Conservation (phyloP, 768 basidiomycete genomes). For the Strobilomyces echinocephalus region DNA sequence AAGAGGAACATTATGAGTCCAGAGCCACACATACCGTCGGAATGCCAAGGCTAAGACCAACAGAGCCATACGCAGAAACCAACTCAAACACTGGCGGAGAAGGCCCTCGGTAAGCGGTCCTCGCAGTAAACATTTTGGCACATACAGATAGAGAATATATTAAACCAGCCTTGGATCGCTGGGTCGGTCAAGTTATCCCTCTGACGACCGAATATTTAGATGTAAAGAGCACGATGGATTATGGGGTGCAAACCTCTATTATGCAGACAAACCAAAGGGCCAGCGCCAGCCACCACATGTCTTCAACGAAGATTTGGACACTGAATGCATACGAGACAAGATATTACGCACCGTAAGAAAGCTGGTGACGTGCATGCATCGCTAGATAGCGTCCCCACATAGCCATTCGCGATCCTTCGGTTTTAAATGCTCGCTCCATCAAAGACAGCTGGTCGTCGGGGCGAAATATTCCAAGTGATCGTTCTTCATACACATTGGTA, state of each 20-base stretch:
- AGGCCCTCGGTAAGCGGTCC: neutral
- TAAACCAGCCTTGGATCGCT: constrained; percentile 65
- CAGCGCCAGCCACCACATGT: constrained; percentile 92
- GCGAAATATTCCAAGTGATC: constrained; percentile 76
- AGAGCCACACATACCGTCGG: constrained; percentile 52
- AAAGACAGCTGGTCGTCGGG: constrained; percentile 46
- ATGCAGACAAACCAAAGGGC: constrained; percentile 90
- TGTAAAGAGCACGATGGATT: neutral
- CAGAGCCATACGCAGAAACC: constrained; percentile 82
- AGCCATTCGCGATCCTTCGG: constrained; percentile 46
- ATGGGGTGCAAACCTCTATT: constrained; percentile 61
- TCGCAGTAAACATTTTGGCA: constrained; percentile 6
- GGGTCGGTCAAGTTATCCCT: constrained; percentile 53
- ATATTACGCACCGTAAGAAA: constrained; percentile 72
- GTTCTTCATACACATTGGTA: constrained; percentile 93
- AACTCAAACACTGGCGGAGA: constrained; percentile 69
- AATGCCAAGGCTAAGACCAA: constrained; percentile 87
- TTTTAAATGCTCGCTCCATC: constrained; percentile 40
- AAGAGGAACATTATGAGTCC: neutral
- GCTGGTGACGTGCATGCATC: constrained; percentile 80
- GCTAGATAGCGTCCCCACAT: constrained; percentile 76
- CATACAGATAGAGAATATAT: constrained; percentile 74
- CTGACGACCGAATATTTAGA: constrained; percentile 34
- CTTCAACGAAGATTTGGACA: constrained; percentile 36
- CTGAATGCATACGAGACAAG: neutral